These are phyloP conservation scores for Groenewaldozyma sp. DNA, from an alignment of 1,139 yeast genomes.

Conservation along the genomic window DNA sequence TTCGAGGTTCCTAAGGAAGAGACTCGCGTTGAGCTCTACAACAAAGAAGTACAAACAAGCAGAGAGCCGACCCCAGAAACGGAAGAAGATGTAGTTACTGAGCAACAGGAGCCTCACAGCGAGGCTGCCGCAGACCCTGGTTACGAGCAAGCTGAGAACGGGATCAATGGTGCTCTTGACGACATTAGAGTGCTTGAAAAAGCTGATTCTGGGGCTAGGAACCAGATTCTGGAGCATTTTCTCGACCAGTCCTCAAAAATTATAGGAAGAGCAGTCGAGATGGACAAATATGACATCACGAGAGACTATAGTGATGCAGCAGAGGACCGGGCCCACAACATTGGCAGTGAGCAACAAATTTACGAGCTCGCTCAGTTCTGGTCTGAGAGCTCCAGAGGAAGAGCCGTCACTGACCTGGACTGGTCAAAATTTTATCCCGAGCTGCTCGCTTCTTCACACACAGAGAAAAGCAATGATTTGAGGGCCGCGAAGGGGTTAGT, in stretches of 20 bases:
- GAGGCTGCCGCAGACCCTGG: not conserved
- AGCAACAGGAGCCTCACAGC: not conserved
- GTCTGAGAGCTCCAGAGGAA: slow-evolving; percentile 19
- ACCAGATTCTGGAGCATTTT: slow-evolving; percentile 21
- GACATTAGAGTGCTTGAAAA: slow-evolving; percentile 6
- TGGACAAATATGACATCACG: slow-evolving; percentile 31
- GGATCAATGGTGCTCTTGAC: not conserved
- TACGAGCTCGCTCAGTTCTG: slow-evolving; percentile 20
- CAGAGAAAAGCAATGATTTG: slow-evolving; percentile 20
- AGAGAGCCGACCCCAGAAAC: slow-evolving; percentile 7
- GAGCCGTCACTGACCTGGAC: slow-evolving; percentile 35
- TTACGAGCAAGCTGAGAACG: not conserved
- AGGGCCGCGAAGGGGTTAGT: slow-evolving; percentile 28
- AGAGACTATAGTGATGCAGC: slow-evolving; percentile 23
- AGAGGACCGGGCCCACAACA: slow-evolving; percentile 7
- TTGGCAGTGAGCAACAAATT: slow-evolving; percentile 10
- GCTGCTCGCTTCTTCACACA: slow-evolving; percentile 34
- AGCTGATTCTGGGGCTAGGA: slow-evolving; percentile 10
- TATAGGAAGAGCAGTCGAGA: slow-evolving; percentile 31
- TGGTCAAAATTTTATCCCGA: slow-evolving; percentile 37
- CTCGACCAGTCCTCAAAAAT: slow-evolving; percentile 34
- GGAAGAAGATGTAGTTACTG: not conserved
- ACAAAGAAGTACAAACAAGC: slow-evolving; percentile 23
- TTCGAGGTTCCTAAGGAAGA: slow-evolving; percentile 16
- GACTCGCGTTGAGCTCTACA: slow-evolving; percentile 17